Evolutionary conservation across 768 basidiomycete genomes (phyloP).

Genomic region (Saitozyma sp.): DNA sequence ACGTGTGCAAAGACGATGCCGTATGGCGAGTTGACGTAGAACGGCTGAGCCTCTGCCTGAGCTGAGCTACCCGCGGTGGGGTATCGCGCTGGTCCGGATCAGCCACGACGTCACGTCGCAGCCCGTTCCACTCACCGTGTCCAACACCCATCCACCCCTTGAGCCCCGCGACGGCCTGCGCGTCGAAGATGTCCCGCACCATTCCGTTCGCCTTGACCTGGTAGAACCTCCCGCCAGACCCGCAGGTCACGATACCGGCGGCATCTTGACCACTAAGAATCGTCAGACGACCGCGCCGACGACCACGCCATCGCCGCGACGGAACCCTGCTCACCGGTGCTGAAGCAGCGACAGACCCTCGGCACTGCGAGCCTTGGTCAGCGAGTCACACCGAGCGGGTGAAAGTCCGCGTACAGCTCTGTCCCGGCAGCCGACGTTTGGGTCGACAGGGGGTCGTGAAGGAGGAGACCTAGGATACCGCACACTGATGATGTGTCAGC

Average conservation of each 20-base stretch:
- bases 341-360: conserved; percentile 95
- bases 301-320: neutral
- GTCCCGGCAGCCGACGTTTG: conserved; percentile 69
- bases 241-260: conserved; percentile 95
- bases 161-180: conserved; percentile 69
- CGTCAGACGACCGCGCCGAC: neutral
- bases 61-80: conserved; percentile 97
- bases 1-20: conserved; percentile 98
- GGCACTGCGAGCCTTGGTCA: conserved; percentile 41
- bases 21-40: conserved; percentile 99
- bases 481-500: conserved; percentile 63
- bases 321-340: conserved; percentile 58
- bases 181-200: conserved; percentile 96
- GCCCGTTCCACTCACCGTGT: conserved; percentile 65
- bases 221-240: conserved; percentile 88
- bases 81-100: conserved; percentile 71
- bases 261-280: conserved; percentile 82
- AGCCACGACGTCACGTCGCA: neutral
- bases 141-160: conserved; percentile 96
- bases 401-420: conserved; percentile 64
- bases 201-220: conserved; percentile 99
- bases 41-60: conserved; percentile 96
- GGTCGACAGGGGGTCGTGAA: conserved; percentile 63
- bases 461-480: conserved; percentile 83
- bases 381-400: neutral